A percentile compares a stretch with the other conserved stretches of the same genome.
These are phyloP conservation scores for Piper betle DNA, from an alignment of 164 flowering plant species.

Conservation along the genomic window DNA sequence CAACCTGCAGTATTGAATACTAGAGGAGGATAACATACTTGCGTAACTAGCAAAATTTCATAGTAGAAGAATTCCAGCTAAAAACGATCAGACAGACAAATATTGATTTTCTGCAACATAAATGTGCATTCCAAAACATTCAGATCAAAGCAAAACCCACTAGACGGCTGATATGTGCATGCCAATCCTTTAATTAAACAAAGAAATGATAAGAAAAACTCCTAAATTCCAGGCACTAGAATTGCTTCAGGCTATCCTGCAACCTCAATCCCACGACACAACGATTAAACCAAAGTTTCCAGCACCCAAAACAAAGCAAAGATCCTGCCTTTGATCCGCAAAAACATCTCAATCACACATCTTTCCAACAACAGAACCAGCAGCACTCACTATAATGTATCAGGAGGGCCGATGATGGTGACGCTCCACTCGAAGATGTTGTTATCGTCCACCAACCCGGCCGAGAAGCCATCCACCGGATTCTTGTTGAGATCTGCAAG, in stretches of 20 bases:
- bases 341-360: not conserved
- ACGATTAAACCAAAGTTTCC: not conserved
- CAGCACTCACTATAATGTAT: constrained; percentile 35
- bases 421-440: constrained; percentile 80
- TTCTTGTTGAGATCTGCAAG: constrained; percentile 47
- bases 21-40: not conserved
- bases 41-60: too few species aligned
- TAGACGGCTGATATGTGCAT: too few species aligned
- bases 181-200: not conserved
- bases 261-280: not conserved
- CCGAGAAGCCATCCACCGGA: constrained; percentile 84
- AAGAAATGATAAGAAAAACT: too few species aligned
- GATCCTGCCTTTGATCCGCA: not conserved
- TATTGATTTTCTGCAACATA: too few species aligned
- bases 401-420: constrained; percentile 74
- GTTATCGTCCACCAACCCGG: constrained; percentile 60
- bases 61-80: too few species aligned
- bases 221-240: not conserved
- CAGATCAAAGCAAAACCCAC: too few species aligned
- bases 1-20: not conserved
- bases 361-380: not conserved
- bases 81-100: too few species aligned
- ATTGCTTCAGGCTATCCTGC: not conserved
- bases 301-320: not conserved
- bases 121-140: too few species aligned